Conservation (phyloP, 805 yeast species). For the Sungouiozyma ichnusensis region DNA sequence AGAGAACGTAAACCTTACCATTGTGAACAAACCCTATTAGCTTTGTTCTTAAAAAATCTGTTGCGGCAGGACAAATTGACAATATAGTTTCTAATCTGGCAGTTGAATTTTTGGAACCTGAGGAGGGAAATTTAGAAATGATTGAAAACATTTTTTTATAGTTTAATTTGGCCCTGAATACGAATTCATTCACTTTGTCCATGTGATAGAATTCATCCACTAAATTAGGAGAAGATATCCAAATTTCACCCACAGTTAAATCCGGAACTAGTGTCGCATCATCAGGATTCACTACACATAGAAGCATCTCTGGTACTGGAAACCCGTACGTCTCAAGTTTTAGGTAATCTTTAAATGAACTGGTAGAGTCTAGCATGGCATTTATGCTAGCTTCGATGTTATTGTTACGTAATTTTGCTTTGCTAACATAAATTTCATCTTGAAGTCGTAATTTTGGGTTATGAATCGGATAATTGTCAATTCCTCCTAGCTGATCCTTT, state of each 20-base stretch:
- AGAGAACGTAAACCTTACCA: constrained; percentile 81
- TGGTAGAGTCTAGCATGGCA: constrained; percentile 25
- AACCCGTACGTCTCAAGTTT: constrained; percentile 88
- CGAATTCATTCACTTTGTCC: constrained; percentile 28
- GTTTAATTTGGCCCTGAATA: constrained; percentile 27
- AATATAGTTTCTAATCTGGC: constrained; percentile 22
- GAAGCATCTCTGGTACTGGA: constrained; percentile 87
- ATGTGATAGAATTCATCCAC: constrained; percentile 41
- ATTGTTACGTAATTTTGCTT: constrained; percentile 28
- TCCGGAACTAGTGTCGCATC: constrained; percentile 62
- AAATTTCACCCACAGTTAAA: constrained; percentile 85
- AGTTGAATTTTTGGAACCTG: constrained; percentile 3
- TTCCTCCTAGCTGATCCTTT: constrained; percentile 66
- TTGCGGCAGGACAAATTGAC: constrained; percentile 20
- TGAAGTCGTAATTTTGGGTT: constrained; percentile 19
- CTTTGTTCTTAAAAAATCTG: constrained; percentile 72
- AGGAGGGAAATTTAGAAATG: constrained; percentile 1
- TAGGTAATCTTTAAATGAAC: constrained; percentile 37
- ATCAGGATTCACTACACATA: constrained; percentile 93
- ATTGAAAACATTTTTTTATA: constrained; percentile 22
- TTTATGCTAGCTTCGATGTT: constrained; percentile 23
- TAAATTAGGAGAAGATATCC: constrained; percentile 91
- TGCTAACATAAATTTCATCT: constrained; percentile 28
- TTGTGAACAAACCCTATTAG: constrained; percentile 77
- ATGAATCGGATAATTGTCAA: constrained; percentile 26